These are phyloP conservation scores for Xylariaceae sp. DNA, from an alignment of 2,329 filamentous ascomycete genomes.

Conservation along the genomic window DNA sequence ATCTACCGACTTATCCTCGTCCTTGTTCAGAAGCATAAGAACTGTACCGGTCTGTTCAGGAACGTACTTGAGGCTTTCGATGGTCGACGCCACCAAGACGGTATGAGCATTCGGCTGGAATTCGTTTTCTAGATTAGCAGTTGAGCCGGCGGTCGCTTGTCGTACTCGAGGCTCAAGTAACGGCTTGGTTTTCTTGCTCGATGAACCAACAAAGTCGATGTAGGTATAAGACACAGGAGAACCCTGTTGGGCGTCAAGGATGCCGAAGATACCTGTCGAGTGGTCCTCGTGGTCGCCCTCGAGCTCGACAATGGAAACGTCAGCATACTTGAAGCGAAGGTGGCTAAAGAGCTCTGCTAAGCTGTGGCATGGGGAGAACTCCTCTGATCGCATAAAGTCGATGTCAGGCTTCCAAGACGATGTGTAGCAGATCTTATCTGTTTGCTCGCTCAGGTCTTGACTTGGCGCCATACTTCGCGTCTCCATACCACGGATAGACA, in stretches of 20 bases:
- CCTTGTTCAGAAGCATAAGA: background rate
- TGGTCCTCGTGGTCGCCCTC: background rate
- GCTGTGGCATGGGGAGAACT: background rate
- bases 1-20: background rate
- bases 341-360: slow-evolving; percentile 7
- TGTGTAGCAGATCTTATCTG: slow-evolving; percentile 9
- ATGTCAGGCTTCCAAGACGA: slow-evolving; percentile 13
- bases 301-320: slow-evolving; percentile 3
- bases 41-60: background rate
- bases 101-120: background rate
- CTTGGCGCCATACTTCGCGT: slow-evolving; percentile 9
- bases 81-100: background rate
- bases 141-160: background rate
- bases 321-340: slow-evolving; percentile 10
- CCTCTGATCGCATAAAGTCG: slow-evolving; percentile 7
- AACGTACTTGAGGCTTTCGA: background rate
- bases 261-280: background rate
- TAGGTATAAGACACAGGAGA: background rate
- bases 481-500: slow-evolving; percentile 11
- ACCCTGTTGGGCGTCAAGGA: background rate
- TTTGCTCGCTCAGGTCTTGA: background rate
- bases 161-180: background rate
- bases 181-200: background rate
- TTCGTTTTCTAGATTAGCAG: background rate
- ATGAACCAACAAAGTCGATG: background rate